Conservation (phyloP, 1,284 basidiomycete genomes). For the Apiotrichum akiyoshidainum region DNA sequence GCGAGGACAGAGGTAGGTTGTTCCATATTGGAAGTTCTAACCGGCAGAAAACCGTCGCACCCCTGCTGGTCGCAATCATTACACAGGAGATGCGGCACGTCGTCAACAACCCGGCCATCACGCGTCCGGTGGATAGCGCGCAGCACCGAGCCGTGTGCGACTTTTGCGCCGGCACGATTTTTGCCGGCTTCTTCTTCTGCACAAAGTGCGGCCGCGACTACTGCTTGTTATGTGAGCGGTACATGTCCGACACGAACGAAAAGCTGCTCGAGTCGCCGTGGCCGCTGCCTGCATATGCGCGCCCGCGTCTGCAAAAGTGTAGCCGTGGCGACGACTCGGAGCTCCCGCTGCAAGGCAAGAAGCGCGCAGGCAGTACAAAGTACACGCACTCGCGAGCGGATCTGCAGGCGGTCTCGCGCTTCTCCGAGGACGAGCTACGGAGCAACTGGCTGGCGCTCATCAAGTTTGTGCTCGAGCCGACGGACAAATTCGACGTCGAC, state of each 20-base stretch:
- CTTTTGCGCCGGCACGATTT: conserved; percentile 87
- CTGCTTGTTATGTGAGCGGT: conserved; percentile 75
- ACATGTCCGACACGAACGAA: conserved; percentile 63
- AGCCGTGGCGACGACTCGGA: conserved; percentile 8
- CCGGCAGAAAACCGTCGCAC: conserved; percentile 59
- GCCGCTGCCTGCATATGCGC: conserved; percentile 52
- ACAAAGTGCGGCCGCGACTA: conserved; percentile 82
- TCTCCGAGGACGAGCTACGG: conserved; percentile 63
- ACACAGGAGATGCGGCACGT: conserved; percentile 68
- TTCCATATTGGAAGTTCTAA: conserved; percentile 12
- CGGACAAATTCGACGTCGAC: conserved; percentile 18
- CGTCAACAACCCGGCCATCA: conserved; percentile 61
- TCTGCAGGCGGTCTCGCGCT: conserved; percentile 76
- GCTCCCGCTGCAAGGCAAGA: conserved; percentile 5
- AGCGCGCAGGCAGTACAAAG: not conserved
- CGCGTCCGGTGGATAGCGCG: conserved; percentile 66
- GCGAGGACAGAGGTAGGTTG: conserved; percentile 38
- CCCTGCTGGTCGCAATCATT: conserved; percentile 65
- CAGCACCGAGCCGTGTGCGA: conserved; percentile 78
- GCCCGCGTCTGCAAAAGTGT: conserved; percentile 29
- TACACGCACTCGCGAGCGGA: conserved; percentile 46
- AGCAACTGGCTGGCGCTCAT: conserved; percentile 47
- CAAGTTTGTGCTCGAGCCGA: conserved; percentile 32
- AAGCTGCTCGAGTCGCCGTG: conserved; percentile 51
- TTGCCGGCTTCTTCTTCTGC: conserved; percentile 85